phyloP scores from a whole-genome alignment of 495 filamentous ascomycete species.

The Penicillium tannophilum region DNA sequence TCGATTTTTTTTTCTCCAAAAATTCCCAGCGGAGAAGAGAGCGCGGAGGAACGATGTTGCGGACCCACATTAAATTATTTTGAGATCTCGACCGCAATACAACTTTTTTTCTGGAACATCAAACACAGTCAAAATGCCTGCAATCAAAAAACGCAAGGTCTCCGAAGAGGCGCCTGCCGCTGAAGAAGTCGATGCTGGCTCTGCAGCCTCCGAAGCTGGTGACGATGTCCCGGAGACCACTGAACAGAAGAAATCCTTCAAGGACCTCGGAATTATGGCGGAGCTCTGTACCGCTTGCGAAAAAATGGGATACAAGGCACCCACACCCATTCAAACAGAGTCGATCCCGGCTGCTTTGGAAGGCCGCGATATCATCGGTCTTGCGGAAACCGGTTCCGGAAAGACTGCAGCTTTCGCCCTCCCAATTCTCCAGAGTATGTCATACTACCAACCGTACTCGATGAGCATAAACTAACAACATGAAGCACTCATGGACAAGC shows the following conservation, averaged over 20 bases:
- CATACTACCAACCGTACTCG: conserved; percentile 2
- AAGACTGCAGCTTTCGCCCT: conserved; percentile 93
- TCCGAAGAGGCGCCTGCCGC: conserved; percentile 20
- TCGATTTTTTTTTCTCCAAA: conserved; percentile 44
- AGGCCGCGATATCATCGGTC: conserved; percentile 84
- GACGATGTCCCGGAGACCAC: conserved; percentile 7
- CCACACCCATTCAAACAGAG: conserved; percentile 77
- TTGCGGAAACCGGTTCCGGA: conserved; percentile 92
- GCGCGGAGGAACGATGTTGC: conserved; percentile 44
- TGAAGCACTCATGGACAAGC: conserved; percentile 78
- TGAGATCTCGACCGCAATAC: conserved; percentile 20
- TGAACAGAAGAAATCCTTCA: conserved; percentile 50
- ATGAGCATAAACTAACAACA: not conserved
- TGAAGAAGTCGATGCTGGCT: conserved; percentile 22
- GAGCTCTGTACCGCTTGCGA: conserved; percentile 84
- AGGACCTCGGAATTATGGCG: conserved; percentile 85
- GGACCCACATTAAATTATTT: conserved; percentile 35
- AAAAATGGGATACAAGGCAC: conserved; percentile 76
- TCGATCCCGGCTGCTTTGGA: conserved; percentile 80
- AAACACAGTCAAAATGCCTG: conserved; percentile 29
- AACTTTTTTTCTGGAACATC: conserved; percentile 18
- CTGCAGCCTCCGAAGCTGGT: conserved; percentile 13
- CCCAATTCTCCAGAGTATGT: conserved; percentile 73
- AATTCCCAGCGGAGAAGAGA: conserved; percentile 35
- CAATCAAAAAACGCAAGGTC: conserved; percentile 44